Percentiles rank a stretch among this genome's conserved stretches.
Evolutionary conservation across 2,329 filamentous ascomycete species (phyloP).

Genomic region (Colletotrichum endophyticum): DNA sequence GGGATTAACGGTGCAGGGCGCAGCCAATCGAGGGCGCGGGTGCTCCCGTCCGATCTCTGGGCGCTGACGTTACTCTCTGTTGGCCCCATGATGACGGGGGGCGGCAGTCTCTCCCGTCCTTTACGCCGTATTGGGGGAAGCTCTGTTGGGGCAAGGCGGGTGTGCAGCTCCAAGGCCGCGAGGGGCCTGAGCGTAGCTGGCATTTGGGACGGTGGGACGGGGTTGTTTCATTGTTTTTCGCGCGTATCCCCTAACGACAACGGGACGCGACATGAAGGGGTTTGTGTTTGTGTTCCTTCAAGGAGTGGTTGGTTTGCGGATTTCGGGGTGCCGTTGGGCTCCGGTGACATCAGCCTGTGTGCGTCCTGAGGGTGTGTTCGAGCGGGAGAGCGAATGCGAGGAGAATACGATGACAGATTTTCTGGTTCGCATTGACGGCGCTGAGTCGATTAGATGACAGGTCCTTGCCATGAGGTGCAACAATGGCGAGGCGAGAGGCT

Average conservation of each 20-base stretch:
- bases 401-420: neutral
- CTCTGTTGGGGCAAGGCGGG: neutral
- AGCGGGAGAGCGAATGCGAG: neutral
- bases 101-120: neutral
- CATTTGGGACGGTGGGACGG: slow-evolving; percentile 6
- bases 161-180: neutral
- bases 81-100: neutral
- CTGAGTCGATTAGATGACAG: neutral
- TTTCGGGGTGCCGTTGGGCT: neutral
- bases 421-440: neutral
- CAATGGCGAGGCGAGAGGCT: neutral
- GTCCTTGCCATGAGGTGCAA: neutral
- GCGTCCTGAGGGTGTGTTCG: neutral
- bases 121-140: neutral
- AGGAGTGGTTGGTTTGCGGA: neutral
- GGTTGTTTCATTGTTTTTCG: neutral
- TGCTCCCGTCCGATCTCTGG: neutral
- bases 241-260: neutral
- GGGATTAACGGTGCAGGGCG: neutral
- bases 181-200: slow-evolving; percentile 4
- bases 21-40: neutral
- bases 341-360: neutral
- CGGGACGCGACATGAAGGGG: neutral
- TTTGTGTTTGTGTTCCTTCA: neutral
- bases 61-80: neutral